Conservation (phyloP, 2,329 filamentous ascomycete species). For the Beauveria scarabaeidicola region DNA sequence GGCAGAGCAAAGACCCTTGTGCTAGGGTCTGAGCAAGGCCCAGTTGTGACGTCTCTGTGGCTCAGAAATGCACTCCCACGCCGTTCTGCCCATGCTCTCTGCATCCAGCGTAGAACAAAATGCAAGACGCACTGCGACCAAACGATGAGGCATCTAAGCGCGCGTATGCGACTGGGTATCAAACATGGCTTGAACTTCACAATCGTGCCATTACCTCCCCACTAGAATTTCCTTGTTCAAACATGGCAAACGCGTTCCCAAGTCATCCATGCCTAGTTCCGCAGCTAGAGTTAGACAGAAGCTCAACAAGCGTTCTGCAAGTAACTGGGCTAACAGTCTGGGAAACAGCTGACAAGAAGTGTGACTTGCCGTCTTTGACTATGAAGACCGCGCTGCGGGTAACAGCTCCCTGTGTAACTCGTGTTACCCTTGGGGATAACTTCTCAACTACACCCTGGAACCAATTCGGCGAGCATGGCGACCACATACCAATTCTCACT, state of each 20-base stretch:
- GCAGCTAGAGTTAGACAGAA: background rate
- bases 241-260: slow-evolving; percentile 7
- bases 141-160: slow-evolving; percentile 2
- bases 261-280: slow-evolving; percentile 6
- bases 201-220: background rate
- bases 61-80: too few species aligned
- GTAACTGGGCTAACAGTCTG: background rate
- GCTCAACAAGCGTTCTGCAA: background rate
- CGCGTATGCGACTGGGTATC: slow-evolving; percentile 8
- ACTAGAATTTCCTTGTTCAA: background rate
- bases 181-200: slow-evolving; percentile 4
- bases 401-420: background rate
- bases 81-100: too few species aligned
- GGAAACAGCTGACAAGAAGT: background rate
- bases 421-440: background rate
- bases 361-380: background rate
- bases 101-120: too few species aligned
- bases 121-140: slow-evolving; percentile 8
- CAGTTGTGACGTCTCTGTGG: too few species aligned
- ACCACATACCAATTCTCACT: slow-evolving; percentile 11
- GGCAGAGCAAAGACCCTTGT: too few species aligned
- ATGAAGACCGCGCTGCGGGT: background rate
- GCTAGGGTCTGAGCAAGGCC: too few species aligned
- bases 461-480: background rate
- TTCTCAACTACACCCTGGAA: background rate